phyloP scores from a whole-genome alignment of 139 green algal genomes.

The Chlorella sp. region DNA sequence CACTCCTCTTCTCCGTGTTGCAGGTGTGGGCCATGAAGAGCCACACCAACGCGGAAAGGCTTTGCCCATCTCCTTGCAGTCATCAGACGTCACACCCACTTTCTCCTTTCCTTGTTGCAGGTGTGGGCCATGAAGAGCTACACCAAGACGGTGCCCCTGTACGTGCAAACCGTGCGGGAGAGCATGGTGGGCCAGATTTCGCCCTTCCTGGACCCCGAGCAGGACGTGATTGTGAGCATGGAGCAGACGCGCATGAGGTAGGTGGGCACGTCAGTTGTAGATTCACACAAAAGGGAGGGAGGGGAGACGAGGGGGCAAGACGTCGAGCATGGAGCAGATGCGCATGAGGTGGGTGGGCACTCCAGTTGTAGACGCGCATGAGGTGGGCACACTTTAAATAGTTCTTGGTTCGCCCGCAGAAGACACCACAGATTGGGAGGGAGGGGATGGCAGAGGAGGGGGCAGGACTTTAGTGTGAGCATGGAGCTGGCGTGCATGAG shows the following conservation, averaged over 20 bases:
- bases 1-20: too few relatives aligned
- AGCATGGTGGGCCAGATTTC: constrained; percentile 61
- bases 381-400: too few relatives aligned
- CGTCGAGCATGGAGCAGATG: constrained; percentile 77
- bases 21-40: too few relatives aligned
- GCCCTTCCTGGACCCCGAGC: constrained; percentile 79
- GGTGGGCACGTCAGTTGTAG: background rate
- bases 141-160: constrained; percentile 82
- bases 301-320: too few relatives aligned
- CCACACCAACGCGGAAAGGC: too few relatives aligned
- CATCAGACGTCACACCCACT: too few relatives aligned
- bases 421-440: too few relatives aligned
- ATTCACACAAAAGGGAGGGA: too few relatives aligned
- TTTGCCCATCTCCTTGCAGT: too few relatives aligned
- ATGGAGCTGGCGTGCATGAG: constrained; percentile 69
- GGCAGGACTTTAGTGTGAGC: constrained; percentile 71
- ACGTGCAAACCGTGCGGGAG: constrained; percentile 77
- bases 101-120: constrained; percentile 20
- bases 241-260: constrained; percentile 67
- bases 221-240: constrained; percentile 72
- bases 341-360: background rate
- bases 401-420: too few relatives aligned
- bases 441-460: too few relatives aligned
- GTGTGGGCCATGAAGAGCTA: constrained; percentile 87
- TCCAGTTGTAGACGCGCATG: too few relatives aligned